Conservation (phyloP, 805 yeast species). For the Wickerhamiella kurtzmanii region DNA sequence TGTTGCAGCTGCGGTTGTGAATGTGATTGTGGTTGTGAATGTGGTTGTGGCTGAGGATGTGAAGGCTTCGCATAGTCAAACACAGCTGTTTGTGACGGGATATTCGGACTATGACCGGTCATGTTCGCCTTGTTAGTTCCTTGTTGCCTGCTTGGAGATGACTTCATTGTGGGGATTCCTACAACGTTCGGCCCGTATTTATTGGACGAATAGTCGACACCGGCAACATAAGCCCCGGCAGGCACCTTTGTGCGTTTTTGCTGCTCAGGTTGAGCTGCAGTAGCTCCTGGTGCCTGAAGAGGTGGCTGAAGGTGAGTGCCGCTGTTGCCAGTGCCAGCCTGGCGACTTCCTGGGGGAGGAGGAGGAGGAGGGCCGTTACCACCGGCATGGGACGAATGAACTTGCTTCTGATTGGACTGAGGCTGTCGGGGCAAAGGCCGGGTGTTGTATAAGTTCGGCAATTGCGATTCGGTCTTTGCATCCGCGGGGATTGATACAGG, state of each 20-base stretch:
- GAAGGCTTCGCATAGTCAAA: background rate
- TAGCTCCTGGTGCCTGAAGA: background rate
- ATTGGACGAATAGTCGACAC: conserved; percentile 12
- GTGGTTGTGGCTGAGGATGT: background rate
- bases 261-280: background rate
- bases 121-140: background rate
- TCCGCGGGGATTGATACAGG: background rate
- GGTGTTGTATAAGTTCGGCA: no score
- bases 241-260: conserved; percentile 10
- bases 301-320: background rate
- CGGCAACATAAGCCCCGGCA: conserved; percentile 23
- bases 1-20: background rate
- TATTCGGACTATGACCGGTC: background rate
- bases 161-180: conserved; percentile 20
- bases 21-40: background rate
- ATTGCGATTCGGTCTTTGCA: background rate
- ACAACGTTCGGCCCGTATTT: conserved; percentile 23
- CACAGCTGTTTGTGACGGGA: background rate
- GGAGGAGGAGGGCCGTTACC: no score
- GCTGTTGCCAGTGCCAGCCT: background rate
- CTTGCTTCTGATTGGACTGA: background rate
- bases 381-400: background rate
- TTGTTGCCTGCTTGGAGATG: background rate
- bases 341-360: no score
- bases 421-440: conserved; percentile 1